Percentiles rank a stretch among this genome's conserved stretches.
phyloP scores from a whole-genome alignment of 163 green algal species.

The Volvox carteri region DNA sequence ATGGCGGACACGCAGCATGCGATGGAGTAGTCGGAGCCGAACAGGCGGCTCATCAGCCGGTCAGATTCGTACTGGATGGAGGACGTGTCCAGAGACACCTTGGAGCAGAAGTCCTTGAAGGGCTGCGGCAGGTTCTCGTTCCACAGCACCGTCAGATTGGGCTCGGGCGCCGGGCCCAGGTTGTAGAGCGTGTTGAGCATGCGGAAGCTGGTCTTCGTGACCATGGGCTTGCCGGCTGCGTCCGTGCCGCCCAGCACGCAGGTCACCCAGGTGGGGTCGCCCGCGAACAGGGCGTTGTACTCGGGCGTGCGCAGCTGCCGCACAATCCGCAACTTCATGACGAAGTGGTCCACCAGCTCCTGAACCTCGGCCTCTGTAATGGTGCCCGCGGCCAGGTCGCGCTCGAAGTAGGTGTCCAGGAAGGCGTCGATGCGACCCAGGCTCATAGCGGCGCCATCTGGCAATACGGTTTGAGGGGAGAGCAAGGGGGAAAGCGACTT shows the following conservation, averaged over 20 bases:
- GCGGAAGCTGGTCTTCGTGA: constrained; percentile 81
- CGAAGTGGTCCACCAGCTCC: constrained; percentile 87
- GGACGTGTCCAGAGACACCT: constrained; percentile 77
- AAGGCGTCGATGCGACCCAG: constrained; percentile 84
- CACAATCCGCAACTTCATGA: constrained; percentile 87
- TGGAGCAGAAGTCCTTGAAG: constrained; percentile 84
- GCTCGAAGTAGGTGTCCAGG: constrained; percentile 85
- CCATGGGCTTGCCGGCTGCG: constrained; percentile 66
- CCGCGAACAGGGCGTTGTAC: constrained; percentile 87
- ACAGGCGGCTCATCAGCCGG: constrained; percentile 74
- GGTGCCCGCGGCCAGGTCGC: constrained; percentile 67
- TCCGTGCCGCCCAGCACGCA: constrained; percentile 76
- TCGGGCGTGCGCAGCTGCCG: constrained; percentile 83
- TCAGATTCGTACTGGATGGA: constrained; percentile 86
- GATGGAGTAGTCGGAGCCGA: constrained; percentile 79
- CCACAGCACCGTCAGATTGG: constrained; percentile 87
- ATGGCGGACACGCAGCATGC: constrained; percentile 85
- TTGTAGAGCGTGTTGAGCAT: constrained; percentile 82
- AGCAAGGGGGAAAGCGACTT: neutral
- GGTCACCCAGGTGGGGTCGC: constrained; percentile 87
- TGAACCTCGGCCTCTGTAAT: constrained; percentile 77
- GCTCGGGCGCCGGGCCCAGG: constrained; percentile 76
- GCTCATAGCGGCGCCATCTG: constrained; percentile 84
- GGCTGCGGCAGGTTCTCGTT: constrained; percentile 68
- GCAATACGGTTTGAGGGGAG: neutral